These are phyloP conservation scores for Quercus phellos DNA, from an alignment of 331 rosid genomes.

Conservation along the genomic window DNA sequence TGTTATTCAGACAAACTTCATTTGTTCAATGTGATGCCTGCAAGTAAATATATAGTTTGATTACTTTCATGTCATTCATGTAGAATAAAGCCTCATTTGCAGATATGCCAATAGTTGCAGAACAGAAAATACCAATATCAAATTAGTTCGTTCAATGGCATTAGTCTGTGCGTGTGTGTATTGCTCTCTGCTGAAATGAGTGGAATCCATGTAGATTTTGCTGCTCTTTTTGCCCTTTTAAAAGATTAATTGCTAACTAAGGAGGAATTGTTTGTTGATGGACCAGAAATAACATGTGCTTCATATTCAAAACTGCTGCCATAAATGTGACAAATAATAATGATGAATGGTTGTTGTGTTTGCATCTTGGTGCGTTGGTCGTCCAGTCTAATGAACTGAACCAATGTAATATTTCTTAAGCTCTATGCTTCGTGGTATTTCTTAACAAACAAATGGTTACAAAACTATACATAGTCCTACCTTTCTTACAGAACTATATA, in stretches of 20 bases:
- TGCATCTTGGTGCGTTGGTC: background rate
- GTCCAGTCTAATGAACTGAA: background rate
- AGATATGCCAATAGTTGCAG: too few relatives aligned
- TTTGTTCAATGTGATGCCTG: background rate
- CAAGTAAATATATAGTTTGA: background rate
- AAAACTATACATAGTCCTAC: too few relatives aligned
- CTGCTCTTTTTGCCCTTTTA: background rate
- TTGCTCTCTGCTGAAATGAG: background rate
- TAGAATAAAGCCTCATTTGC: background rate
- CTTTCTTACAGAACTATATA: background rate
- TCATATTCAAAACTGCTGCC: background rate
- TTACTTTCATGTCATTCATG: too few relatives aligned
- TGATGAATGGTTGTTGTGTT: background rate
- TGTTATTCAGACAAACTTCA: background rate
- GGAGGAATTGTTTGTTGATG: background rate
- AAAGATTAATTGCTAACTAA: background rate
- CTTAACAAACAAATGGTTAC: background rate
- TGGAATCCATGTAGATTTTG: background rate
- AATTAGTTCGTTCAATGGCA: too few relatives aligned
- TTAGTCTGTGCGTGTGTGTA: background rate
- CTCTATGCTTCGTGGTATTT: background rate
- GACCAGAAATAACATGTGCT: background rate
- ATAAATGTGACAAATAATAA: background rate
- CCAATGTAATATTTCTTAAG: background rate
- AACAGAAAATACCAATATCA: too few relatives aligned